Evolutionary conservation across 164 flowering plant species (phyloP).

Genomic region (Sextonia rubra): DNA sequence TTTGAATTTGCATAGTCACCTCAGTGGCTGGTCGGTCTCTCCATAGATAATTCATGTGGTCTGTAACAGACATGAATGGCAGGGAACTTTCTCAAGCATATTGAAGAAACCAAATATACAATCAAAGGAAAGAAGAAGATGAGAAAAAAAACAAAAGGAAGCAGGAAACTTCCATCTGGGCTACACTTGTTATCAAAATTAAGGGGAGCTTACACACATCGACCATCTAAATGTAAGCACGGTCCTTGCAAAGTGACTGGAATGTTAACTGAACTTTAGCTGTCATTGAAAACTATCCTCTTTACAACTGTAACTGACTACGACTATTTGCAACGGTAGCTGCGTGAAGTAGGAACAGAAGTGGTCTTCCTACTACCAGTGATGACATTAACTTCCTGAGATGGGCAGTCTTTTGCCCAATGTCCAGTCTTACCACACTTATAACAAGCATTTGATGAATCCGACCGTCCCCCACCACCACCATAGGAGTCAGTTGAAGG

Average conservation of each 20-base stretch:
- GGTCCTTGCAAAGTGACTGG: no score
- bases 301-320: neutral
- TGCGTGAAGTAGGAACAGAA: neutral
- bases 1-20: no score
- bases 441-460: slow-evolving; percentile 29
- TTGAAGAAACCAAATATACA: neutral
- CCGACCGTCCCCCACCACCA: slow-evolving; percentile 17
- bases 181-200: no score
- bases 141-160: neutral
- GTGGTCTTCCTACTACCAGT: slow-evolving; percentile 8
- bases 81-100: neutral
- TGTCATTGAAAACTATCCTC: neutral
- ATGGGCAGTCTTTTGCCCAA: slow-evolving; percentile 43
- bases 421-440: slow-evolving; percentile 41
- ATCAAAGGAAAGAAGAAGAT: neutral
- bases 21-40: no score
- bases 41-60: no score
- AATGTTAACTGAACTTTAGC: no score
- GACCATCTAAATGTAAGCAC: no score
- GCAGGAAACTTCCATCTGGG: neutral
- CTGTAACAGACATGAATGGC: no score
- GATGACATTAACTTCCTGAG: slow-evolving; percentile 10
- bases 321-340: neutral
- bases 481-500: slow-evolving; percentile 7
- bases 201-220: no score